Evolutionary conservation across 176 grass and related monocot species (phyloP), one percentile per base, ranked within the genome.

Genomic region (Otatea glauca): DNA sequence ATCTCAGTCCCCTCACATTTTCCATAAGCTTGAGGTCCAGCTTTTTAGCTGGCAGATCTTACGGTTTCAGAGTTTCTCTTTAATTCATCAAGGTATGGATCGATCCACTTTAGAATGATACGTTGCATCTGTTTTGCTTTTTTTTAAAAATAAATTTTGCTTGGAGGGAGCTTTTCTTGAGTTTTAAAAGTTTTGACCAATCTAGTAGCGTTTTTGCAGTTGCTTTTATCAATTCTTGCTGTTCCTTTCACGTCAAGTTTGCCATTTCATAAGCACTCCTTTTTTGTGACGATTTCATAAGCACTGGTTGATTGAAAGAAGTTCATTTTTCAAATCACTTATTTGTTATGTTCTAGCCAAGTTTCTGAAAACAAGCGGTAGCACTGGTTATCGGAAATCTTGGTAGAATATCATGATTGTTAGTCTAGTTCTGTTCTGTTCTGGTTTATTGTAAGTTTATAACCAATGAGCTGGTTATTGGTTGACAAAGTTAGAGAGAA

Each of bases 1-100:
- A 82, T 25, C 76, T 65, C 16, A 81, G 70, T 67, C 37, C 54
- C 60, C 59, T 65, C 77, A 80, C 68, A 67, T 49, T 86, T 82
- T 66, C 67, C 49, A 83, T 61, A 12, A 74, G 68, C 27, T 79
- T 71, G 42, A 74, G 77, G 51, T 64, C 75, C 71, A 89, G 49
- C 84, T 79, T 87, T 86, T 78, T 82, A 74, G 79, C 50, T 79
- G 68, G 68, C 73, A 79, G 67, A 74, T 87, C 39, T 61, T 75
- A 75, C 51, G 41, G 16, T 68, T 88, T 50, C 9, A 68, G 20
- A 38, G 10, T n/a, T 84, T 80, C 62, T 61, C 1, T 84, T 67
- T 71, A 18, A 68, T 70, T 54, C 6, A 65, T 78, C 65, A 70
- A 81, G 53, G 71, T 71, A 72, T 56, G 38, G 58, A 66, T 83